Base-by-base conservation (phyloP, 768 basidiomycete species). In the Obba rivulosa region DNA sequence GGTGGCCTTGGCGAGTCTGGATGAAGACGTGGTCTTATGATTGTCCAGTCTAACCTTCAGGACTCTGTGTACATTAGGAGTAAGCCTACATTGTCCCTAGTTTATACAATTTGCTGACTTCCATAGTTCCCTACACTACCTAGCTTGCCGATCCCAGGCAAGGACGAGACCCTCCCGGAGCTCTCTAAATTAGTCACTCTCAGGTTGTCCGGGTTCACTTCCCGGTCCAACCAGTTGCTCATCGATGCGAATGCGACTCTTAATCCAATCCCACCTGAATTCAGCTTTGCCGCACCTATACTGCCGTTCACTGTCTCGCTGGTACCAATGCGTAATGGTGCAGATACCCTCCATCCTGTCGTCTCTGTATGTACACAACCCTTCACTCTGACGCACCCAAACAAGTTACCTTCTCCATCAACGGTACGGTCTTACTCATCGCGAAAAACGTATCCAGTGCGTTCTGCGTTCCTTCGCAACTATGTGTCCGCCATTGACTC, bases 301-400 rank as follows among this genome's bases (percentile, higher is more conserved):
- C 59, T 89, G 0, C 85, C 86, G 1, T 88, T 90, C 60, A 61
- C 70, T 11, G 68, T 87, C 36, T 79, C 74, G 2, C 65, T 87
- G 18, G 76, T 77, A 8, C 40, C 59, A 34, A 34, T 21, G 25
- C 28, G 28, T 31, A 57, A 58, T 40, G 14, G 49, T 0, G 44
- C 54, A 13, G 16, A 50, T 61, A 21, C 56, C 20, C 14, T 52
- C 4, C 10, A 52, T 3, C 39, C 55, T 1, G 64, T 88, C 4
- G 83, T 80, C 17, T 69, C 76, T 3, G 77, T 82, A 14, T 59
- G 69, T 34, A 78, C 80, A 3, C 61, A 68, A 2, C 78, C 84
- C 2, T 81, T 87, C 59, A 58, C 63, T 0, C 73, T 87, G 41
- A 81, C 79, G 0, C 80, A 81, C 56, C 84, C 85, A 11, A 89